Evolutionary conservation across 331 rosid genomes (phyloP), one percentile per base, ranked within the genome.

Genomic region (Arachis monticola): DNA sequence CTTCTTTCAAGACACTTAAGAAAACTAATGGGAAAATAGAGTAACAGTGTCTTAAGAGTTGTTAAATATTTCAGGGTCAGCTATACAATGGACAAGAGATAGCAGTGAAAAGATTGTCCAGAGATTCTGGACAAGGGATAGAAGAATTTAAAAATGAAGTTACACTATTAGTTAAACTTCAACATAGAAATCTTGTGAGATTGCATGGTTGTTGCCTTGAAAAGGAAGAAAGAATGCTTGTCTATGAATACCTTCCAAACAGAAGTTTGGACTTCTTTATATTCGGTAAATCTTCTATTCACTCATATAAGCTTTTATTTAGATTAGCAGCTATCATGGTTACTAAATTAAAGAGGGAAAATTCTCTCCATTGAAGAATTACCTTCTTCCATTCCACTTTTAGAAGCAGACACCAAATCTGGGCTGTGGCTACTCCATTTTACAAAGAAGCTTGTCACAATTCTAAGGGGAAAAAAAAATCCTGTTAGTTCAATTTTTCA

Each of bases 211-310:
- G 77, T 1, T 87, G 92, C 27, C 5, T 75, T 61, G 58, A 87
- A 0, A 73, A 64, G 70, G 86, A 87, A 56, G 91, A 91, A 80
- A 84, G 75, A 68, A 85, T 86, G 82, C 53, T 91, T 44, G 63
- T 89, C 56, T 91, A 87, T 64, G 97, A 91, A 62, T 91, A 86
- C 82, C 61, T 91, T 64, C 87, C 91, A 45, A 91, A 91, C 72
- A 87, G 78, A 82, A 91, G 95, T 70, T 75, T 88, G 56, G 86
- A 87, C 58, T 71, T 10, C 31, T 85, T 91, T 69, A 82, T 87
- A 55, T 88, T 87, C 3, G 74, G 96, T 86, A 80, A 0, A 4
- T 10, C 13, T 48, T 48, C 30, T 63, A 8, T 14, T 62, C 45
- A 14, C 7, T 61, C 9, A 3, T 35, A 35, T 35, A 35, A 35